Percentiles rank a stretch among this genome's conserved stretches.
Evolutionary conservation across 352 stramenopile species (phyloP).

Genomic region (Globisporangium spiculum): DNA sequence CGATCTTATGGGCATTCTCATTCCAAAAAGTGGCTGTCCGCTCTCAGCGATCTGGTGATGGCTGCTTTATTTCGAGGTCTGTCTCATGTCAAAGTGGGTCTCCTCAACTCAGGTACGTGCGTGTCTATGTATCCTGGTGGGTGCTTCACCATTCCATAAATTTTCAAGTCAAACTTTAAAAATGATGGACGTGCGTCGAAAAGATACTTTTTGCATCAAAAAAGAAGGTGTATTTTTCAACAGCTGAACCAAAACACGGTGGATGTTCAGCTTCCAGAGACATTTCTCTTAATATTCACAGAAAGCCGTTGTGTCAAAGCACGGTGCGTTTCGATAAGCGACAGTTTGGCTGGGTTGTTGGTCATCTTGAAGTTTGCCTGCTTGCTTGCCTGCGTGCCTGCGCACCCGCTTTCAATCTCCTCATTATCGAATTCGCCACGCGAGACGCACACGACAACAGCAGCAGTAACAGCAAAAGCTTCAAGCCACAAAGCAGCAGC

Average conservation of each 20-base stretch:
- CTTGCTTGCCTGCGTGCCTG: too few species aligned
- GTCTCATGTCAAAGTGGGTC: too few species aligned
- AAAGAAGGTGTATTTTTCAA: not conserved
- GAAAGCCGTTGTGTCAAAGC: not conserved
- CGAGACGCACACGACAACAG: slow-evolving; percentile 6
- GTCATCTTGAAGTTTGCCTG: not conserved
- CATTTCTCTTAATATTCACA: not conserved
- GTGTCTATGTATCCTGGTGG: slow-evolving; percentile 1
- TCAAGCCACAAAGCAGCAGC: not conserved
- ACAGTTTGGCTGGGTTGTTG: not conserved
- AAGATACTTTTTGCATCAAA: slow-evolving; percentile 5
- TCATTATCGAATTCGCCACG: slow-evolving; percentile 14
- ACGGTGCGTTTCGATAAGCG: not conserved
- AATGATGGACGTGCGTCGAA: not conserved
- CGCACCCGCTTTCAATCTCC: not conserved
- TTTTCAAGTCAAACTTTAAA: not conserved
- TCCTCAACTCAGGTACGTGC: not conserved
- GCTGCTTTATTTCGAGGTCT: too few species aligned
- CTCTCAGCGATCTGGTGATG: too few species aligned
- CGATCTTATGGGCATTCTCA: too few species aligned
- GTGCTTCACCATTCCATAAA: not conserved
- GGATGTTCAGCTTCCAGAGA: not conserved
- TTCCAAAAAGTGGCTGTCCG: too few species aligned
- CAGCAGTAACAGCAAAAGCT: not conserved
- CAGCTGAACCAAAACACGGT: not conserved